A percentile compares a stretch with the other conserved stretches of the same genome.
phyloP scores from a whole-genome alignment of 345 rosid species.

The Cochlearia excelsa region DNA sequence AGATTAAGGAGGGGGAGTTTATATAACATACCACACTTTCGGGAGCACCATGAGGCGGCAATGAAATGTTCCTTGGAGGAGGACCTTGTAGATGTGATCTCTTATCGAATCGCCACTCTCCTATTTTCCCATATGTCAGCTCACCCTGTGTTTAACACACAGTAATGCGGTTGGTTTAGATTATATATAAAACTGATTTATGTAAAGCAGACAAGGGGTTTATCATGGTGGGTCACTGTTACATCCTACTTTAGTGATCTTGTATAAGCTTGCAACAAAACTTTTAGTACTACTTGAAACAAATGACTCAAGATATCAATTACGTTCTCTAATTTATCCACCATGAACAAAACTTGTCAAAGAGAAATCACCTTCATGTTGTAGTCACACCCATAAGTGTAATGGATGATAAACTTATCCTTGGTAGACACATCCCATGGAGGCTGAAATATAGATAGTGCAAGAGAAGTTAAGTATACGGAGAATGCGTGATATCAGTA shows the following conservation, averaged over 20 bases:
- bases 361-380: slow-evolving; percentile 61
- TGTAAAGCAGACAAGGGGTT: not conserved
- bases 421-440: slow-evolving; percentile 84
- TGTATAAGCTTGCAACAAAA: slow-evolving; percentile 17
- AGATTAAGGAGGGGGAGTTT: not conserved
- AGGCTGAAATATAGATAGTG: slow-evolving; percentile 53
- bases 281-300: slow-evolving; percentile 1
- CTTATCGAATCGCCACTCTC: slow-evolving; percentile 97
- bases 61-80: slow-evolving; percentile 65
- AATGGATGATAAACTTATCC: slow-evolving; percentile 84
- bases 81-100: slow-evolving; percentile 79
- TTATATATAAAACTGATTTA: not conserved
- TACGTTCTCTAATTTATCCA: not conserved
- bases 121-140: slow-evolving; percentile 79
- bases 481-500: not conserved
- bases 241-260: not conserved
- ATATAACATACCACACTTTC: slow-evolving; percentile 84
- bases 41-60: slow-evolving; percentile 92
- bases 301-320: not conserved
- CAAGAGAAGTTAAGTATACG: slow-evolving; percentile 14
- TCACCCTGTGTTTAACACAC: slow-evolving; percentile 51
- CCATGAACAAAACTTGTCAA: slow-evolving; percentile 1
- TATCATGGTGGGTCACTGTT: not conserved
- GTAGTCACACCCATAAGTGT: slow-evolving; percentile 94
- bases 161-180: not conserved